Base-by-base conservation (phyloP, 2,329 filamentous ascomycete species). In the Sporothrix phasma region DNA sequence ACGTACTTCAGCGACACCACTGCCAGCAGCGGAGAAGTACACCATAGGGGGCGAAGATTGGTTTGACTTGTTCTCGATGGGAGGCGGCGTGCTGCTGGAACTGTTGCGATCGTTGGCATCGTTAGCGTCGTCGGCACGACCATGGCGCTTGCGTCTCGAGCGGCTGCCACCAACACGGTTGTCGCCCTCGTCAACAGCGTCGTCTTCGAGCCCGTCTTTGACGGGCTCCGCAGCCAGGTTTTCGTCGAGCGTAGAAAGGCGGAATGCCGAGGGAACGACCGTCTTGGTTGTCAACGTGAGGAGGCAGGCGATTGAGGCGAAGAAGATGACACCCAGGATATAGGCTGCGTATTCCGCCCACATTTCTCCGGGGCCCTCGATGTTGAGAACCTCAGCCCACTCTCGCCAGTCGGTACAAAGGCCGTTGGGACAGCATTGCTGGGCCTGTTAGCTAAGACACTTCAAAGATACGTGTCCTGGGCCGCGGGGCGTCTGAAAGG, bases 21-120 rank as follows among this genome's bases (percentile, higher is more conserved):
- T 96, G 58, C 94, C 94, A 47, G 93, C 93, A 65, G 93, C 94
- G 7, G 94, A 92, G 74, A 97, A 99, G 75, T 96, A 99, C 5
- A 93, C 83, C 88, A 95, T 95, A 0, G 90, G 89, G 2, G 56
- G 34, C 2, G 13, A 43, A 15, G 63, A 61, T 46, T 56, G 60
- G n/a, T 13, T 15, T 11, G 64, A 17, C 10, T 60, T 54, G n/a
- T 24, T n/a, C n/a, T 65, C 46, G 4, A 31, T 22, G 3, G 45
- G 49, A 19, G 61, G 39, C 6, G 64, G 49, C 17, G 45, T 65
- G 53, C 64, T 37, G 19, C 45, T 24, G 24, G 45, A 62, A 6
- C 34, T 43, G 39, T 6, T 37, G 5, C 41, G 26, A 7, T 41
- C 22, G 8, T 34, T 45, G 15, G 37, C 47, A 54, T 45, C 53